Evolutionary conservation across 1,284 basidiomycete species (phyloP).

Genomic region (Takashimella tepidaria): DNA sequence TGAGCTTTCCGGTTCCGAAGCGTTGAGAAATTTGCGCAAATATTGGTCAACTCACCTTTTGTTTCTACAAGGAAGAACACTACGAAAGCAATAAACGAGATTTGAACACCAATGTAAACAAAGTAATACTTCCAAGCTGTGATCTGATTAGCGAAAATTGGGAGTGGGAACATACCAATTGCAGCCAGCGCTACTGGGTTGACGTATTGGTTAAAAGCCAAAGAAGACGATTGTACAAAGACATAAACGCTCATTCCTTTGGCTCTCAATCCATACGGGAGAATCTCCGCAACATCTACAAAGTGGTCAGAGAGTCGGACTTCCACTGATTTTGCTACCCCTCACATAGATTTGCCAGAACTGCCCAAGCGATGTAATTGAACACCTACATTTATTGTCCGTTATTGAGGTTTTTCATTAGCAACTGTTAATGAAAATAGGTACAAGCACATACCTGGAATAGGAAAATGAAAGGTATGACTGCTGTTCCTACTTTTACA

Average conservation of each 20-base stretch:
- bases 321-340: too few species aligned
- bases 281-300: conserved; percentile 37
- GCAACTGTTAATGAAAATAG: too few species aligned
- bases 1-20: too few species aligned
- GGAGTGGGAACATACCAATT: conserved; percentile 2
- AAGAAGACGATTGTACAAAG: conserved; percentile 43
- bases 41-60: too few species aligned
- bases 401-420: too few species aligned
- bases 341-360: conserved; percentile 1
- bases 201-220: conserved; percentile 74
- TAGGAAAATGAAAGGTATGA: conserved; percentile 65
- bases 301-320: conserved; percentile 11
- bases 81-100: neutral
- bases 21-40: too few species aligned
- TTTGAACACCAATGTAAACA: neutral
- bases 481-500: conserved; percentile 36
- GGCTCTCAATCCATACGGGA: conserved; percentile 62
- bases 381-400: too few species aligned
- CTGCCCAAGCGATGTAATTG: conserved; percentile 47
- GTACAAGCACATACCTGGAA: too few species aligned
- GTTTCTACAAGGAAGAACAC: neutral
- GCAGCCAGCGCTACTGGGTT: conserved; percentile 64
- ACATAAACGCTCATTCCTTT: conserved; percentile 57
- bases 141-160: neutral
- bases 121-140: neutral